Conservation (phyloP, 345 rosid species). For the Hypericum androsaemum region DNA sequence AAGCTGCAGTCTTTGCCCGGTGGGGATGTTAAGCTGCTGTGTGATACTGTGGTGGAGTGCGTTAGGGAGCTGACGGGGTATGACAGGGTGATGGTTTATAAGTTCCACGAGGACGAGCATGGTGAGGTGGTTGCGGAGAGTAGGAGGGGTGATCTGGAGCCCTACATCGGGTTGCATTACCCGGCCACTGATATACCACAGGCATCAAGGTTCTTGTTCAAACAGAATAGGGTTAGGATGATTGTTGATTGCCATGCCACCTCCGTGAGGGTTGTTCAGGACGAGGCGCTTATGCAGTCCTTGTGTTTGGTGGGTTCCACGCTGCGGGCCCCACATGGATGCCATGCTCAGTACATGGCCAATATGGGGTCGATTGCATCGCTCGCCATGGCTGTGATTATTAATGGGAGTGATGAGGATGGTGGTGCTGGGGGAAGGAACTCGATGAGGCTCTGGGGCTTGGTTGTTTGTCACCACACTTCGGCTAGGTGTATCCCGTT, state of each 20-base stretch:
- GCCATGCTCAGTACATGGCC: slow-evolving; percentile 94
- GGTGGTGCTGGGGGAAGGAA: slow-evolving; percentile 49
- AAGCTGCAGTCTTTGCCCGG: slow-evolving; percentile 87
- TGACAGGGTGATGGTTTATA: slow-evolving; percentile 94
- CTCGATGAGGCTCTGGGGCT: slow-evolving; percentile 85
- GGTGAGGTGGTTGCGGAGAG: slow-evolving; percentile 99
- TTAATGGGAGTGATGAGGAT: slow-evolving; percentile 77
- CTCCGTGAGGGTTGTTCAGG: slow-evolving; percentile 55
- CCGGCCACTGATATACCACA: slow-evolving; percentile 98
- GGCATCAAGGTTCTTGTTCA: slow-evolving; percentile 87
- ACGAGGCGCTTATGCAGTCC: slow-evolving; percentile 70
- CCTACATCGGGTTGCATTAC: slow-evolving; percentile 87
- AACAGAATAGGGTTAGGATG: slow-evolving; percentile 95
- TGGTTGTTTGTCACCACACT: slow-evolving; percentile 98
- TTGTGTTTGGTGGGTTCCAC: slow-evolving; percentile 95
- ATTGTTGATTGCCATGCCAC: slow-evolving; percentile 79
- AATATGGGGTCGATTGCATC: slow-evolving; percentile 95
- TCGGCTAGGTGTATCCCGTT: slow-evolving; percentile 81
- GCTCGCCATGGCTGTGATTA: slow-evolving; percentile 81
- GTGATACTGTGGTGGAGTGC: slow-evolving; percentile 83
- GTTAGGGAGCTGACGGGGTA: slow-evolving; percentile 90
- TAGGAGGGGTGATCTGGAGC: slow-evolving; percentile 69
- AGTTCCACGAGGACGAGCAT: slow-evolving; percentile 96
- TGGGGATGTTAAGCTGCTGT: slow-evolving; percentile 74
- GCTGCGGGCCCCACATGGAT: slow-evolving; percentile 90